phyloP scores from a whole-genome alignment of 2,329 filamentous ascomycete species.

The Akanthomyces dipterigenus region DNA sequence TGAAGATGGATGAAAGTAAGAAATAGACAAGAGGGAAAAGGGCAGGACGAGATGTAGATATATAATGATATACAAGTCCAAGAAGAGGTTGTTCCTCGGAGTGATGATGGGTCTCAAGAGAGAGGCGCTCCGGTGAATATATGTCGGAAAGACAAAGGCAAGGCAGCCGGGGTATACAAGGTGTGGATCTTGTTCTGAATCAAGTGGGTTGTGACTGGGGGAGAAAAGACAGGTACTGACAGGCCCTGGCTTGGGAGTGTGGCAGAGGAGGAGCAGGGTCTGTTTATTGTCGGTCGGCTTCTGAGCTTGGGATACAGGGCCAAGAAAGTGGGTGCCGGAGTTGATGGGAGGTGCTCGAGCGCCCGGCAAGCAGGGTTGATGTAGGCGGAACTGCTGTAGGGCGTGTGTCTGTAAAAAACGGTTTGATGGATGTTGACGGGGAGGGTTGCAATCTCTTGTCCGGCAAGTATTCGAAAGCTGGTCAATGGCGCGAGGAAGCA shows the following conservation, averaged over 20 bases:
- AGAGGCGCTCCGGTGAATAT: constrained; percentile 12
- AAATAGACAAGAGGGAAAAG: not conserved
- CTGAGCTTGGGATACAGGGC: constrained; percentile 7
- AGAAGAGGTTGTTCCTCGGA: constrained; percentile 4
- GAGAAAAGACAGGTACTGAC: constrained; percentile 11
- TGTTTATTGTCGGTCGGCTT: constrained; percentile 4
- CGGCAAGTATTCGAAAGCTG: not conserved
- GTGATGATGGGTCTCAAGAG: not conserved
- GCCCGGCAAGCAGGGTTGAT: constrained; percentile 5
- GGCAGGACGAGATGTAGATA: not conserved
- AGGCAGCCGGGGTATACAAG: constrained; percentile 9
- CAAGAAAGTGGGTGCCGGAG: constrained; percentile 4
- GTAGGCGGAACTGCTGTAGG: not conserved
- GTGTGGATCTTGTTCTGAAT: constrained; percentile 11
- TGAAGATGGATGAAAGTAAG: constrained; percentile 1
- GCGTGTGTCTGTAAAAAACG: not conserved
- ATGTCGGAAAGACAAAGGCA: constrained; percentile 9
- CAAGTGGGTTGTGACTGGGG: constrained; percentile 13
- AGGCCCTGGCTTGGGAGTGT: constrained; percentile 8
- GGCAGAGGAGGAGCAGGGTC: constrained; percentile 10
- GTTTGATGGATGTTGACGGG: not conserved
- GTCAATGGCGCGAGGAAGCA: not conserved
- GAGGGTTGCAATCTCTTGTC: not conserved
- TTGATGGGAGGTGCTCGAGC: constrained; percentile 10
- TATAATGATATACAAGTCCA: constrained; percentile 4